Percentiles rank a stretch among this genome's conserved stretches.
These are phyloP conservation scores for Thalassiosira profunda DNA, from an alignment of 108 stramenopile species.

Conservation along the genomic window DNA sequence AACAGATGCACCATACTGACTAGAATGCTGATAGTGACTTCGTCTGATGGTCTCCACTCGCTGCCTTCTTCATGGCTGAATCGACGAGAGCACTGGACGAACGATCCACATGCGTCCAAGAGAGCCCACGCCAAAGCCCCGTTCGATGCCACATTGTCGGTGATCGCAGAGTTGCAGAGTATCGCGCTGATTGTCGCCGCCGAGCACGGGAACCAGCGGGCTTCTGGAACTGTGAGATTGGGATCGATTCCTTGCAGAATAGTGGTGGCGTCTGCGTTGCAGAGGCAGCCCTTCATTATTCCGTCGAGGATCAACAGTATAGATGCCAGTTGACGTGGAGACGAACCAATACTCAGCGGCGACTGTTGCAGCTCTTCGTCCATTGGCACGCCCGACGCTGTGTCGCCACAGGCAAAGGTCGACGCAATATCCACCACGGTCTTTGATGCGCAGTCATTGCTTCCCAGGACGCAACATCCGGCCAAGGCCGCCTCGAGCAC, in stretches of 20 bases:
- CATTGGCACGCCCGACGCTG: background rate
- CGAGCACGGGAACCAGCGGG: conserved; percentile 26
- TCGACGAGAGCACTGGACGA: conserved; percentile 13
- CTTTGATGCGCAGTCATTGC: conserved; percentile 9
- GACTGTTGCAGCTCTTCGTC: background rate
- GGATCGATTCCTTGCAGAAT: conserved; percentile 21
- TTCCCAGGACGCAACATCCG: conserved; percentile 25
- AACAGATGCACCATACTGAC: conserved; percentile 29
- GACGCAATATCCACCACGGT: conserved; percentile 6
- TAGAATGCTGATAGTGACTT: conserved; percentile 13
- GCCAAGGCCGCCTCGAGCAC: conserved; percentile 30
- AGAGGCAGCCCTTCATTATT: conserved; percentile 32
- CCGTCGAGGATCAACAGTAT: conserved; percentile 34
- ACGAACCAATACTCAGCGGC: conserved; percentile 1
- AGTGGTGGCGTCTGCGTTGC: conserved; percentile 5
- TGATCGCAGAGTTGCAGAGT: conserved; percentile 6
- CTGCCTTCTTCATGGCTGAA: background rate
- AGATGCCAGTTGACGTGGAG: conserved; percentile 33
- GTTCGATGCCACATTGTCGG: conserved; percentile 11
- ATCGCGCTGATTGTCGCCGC: conserved; percentile 2
- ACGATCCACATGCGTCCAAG: conserved; percentile 22
- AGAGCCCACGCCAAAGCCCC: conserved; percentile 39
- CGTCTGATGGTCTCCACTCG: conserved; percentile 13
- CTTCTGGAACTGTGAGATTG: background rate
- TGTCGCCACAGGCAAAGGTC: no score